Base-by-base conservation (phyloP, 345 rosid genomes). In the Populus tremula region DNA sequence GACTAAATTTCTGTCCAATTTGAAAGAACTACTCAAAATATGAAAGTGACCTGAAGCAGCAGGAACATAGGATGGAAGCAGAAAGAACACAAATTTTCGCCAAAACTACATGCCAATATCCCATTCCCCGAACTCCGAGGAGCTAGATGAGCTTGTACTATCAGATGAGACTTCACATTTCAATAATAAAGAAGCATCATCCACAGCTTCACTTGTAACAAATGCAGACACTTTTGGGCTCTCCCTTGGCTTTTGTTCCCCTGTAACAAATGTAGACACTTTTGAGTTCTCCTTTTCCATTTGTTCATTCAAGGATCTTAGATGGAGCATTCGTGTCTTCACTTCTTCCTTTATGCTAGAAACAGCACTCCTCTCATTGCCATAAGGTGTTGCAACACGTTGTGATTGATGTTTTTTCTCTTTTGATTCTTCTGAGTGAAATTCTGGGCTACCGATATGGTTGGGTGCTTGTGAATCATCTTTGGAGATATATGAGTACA, bases 311-410 rank as follows among this genome's bases (percentile, higher is more conserved):
- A 38, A 63, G 75, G 65, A 25, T 56, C 65, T 69, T 69, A 65
- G 27, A 69, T 20, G 76, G 41, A 47, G 78, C 82, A 76, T 10
- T n/a, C 79, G 82, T 17, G 74, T 71, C 80, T 76, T 89, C 66
- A 76, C 56, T 83, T 84, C 79, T 71, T 82, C 87, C 83, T 53
- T 73, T 11, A 80, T 77, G 73, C 81, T 81, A 69, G 54, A 66
- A 79, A 54, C 76, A 56, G 70, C 47, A 67, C 72, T 77, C 27
- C 56, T 79, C 53, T 47, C 70, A 35, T 41, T 63, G 72, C 63
- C 59, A 73, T 43, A 71, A 17, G 76, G 39, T 12, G 56, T 43
- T 72, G 66, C 65, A 25, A 76, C 63, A 27, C 27, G 78, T 18
- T 39, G 71, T 10, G 72, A 45, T 45, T 29, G 62, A 61, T 39